Conservation (phyloP, 2,329 filamentous ascomycete species). For the Pestalotiopsis sp. region DNA sequence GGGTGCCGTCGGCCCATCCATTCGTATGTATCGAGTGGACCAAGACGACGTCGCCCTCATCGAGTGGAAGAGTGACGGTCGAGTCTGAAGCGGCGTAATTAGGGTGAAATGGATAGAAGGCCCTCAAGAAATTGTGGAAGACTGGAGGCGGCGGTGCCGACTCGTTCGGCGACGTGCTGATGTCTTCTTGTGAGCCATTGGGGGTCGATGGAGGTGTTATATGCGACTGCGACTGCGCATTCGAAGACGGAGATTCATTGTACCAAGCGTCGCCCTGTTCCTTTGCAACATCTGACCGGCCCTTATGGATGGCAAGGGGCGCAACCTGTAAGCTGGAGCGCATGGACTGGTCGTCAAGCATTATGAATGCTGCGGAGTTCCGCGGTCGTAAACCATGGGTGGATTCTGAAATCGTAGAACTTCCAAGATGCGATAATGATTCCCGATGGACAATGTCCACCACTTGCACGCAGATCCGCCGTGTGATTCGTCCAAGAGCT, state of each 20-base stretch:
- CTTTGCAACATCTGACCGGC: slow-evolving; percentile 31
- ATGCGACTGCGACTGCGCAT: slow-evolving; percentile 55
- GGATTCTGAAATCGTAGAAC: slow-evolving; percentile 7
- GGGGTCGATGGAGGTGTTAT: slow-evolving; percentile 81
- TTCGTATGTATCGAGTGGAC: slow-evolving; percentile 98
- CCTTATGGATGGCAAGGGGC: slow-evolving; percentile 57
- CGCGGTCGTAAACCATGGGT: slow-evolving; percentile 40
- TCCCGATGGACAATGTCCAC: not conserved
- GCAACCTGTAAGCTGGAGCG: slow-evolving; percentile 65
- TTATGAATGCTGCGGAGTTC: slow-evolving; percentile 43
- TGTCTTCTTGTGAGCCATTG: slow-evolving; percentile 66
- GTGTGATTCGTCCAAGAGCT: not conserved
- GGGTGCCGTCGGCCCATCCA: slow-evolving; percentile 96
- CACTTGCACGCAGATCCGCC: not conserved
- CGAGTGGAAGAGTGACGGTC: slow-evolving; percentile 85
- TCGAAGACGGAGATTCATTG: slow-evolving; percentile 32
- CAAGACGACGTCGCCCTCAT: slow-evolving; percentile 88
- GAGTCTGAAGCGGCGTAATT: slow-evolving; percentile 76
- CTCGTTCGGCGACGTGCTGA: slow-evolving; percentile 34
- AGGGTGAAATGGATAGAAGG: slow-evolving; percentile 91
- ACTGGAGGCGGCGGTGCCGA: slow-evolving; percentile 58
- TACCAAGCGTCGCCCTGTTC: slow-evolving; percentile 25
- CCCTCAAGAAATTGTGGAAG: slow-evolving; percentile 93
- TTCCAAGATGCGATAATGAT: not conserved
- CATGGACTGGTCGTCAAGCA: slow-evolving; percentile 49